Conservation (phyloP, 345 rosid genomes). For the Syzygium aqueum region DNA sequence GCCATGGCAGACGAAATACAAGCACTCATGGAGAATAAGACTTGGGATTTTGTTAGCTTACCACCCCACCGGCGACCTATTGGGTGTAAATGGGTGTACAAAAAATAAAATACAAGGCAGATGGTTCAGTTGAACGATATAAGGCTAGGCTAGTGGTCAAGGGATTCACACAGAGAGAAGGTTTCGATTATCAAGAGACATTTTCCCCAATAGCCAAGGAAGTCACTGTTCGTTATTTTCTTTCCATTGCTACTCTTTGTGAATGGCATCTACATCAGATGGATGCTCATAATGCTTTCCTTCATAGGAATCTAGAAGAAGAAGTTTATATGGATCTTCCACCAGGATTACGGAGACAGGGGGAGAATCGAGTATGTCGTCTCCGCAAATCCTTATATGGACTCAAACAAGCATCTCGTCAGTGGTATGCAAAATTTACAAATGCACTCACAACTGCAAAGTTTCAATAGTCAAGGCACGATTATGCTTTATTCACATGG, state of each 20-base stretch:
- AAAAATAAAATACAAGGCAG: neutral
- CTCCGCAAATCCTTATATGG: neutral
- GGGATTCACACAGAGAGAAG: neutral
- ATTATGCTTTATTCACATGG: no score
- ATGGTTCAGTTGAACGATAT: neutral
- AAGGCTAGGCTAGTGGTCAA: neutral
- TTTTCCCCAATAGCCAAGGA: neutral
- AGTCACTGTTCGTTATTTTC: neutral
- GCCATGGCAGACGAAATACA: neutral
- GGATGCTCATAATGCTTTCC: neutral
- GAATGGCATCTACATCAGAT: neutral
- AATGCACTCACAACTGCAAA: neutral
- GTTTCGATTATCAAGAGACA: neutral
- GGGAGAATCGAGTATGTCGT: neutral
- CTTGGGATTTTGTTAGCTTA: neutral
- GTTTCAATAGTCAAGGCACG: no score
- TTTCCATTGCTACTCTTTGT: neutral
- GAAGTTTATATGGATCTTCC: neutral
- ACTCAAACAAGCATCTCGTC: neutral
- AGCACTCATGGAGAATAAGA: neutral
- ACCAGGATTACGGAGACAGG: fast-evolving
- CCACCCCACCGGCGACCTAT: neutral
- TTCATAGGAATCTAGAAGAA: neutral
- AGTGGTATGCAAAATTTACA: neutral
- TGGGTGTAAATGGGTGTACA: neutral